Evolutionary conservation across 1,284 basidiomycete species (phyloP).

Genomic region (Heterobasidion occidentale): DNA sequence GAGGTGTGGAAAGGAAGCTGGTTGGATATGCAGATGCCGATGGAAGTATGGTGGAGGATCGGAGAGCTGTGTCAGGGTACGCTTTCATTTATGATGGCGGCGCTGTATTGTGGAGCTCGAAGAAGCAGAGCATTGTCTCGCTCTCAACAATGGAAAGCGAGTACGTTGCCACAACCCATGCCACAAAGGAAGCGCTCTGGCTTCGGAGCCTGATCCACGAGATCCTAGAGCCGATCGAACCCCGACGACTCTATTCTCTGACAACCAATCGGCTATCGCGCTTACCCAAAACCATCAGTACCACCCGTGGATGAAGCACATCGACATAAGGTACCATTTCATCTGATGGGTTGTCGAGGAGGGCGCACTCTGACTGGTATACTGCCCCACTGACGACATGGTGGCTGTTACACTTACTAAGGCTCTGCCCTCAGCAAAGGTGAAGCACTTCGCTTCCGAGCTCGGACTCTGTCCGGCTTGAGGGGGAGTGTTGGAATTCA

Average conservation of each 20-base stretch:
- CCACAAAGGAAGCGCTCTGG: slow-evolving; percentile 2
- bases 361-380: slow-evolving; percentile 12
- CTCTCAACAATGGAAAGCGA: slow-evolving; percentile 5
- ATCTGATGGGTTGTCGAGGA: slow-evolving; percentile 21
- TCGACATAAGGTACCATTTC: slow-evolving; percentile 30
- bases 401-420: slow-evolving; percentile 14
- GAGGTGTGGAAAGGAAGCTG: not conserved
- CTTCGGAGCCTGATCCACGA: not conserved
- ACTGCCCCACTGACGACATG: slow-evolving; percentile 19
- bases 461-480: slow-evolving; percentile 2
- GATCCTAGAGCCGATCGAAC: not conserved
- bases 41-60: slow-evolving; percentile 10
- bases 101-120: slow-evolving; percentile 4
- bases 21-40: slow-evolving; percentile 16
- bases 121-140: slow-evolving; percentile 1
- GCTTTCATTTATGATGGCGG: slow-evolving; percentile 1
- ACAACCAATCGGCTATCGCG: slow-evolving; percentile 3
- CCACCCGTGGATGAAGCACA: slow-evolving; percentile 34
- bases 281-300: not conserved
- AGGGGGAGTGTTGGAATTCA: slow-evolving; percentile 3
- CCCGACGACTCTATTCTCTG: not conserved
- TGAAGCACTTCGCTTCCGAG: slow-evolving; percentile 1
- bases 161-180: slow-evolving; percentile 5
- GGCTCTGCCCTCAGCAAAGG: slow-evolving; percentile 3
- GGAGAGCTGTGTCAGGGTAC: slow-evolving; percentile 14